Conservation (phyloP, 345 rosid species). For the Hypericum perforatum region DNA sequence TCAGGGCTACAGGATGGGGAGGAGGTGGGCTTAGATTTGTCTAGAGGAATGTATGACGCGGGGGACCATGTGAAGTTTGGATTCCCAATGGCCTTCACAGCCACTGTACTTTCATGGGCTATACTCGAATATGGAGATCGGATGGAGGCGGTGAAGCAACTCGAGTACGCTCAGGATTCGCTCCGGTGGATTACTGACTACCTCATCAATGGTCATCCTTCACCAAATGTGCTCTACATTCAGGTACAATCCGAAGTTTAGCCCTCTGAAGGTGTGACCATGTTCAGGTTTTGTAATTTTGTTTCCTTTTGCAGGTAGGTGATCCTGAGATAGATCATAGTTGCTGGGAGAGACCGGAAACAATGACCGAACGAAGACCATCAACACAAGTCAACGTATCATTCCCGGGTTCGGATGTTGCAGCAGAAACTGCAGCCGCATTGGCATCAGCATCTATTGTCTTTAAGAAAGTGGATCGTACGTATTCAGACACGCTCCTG, state of each 20-base stretch:
- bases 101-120: conserved; percentile 21
- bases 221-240: conserved; percentile 11
- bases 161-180: conserved; percentile 16
- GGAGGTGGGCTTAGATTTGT: conserved; percentile 10
- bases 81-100: conserved; percentile 19
- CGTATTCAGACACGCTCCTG: conserved; percentile 14
- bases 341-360: conserved; percentile 22
- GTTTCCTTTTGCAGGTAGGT: conserved; percentile 12
- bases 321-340: conserved; percentile 20
- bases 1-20: conserved; percentile 18
- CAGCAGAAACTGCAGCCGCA: conserved; percentile 26
- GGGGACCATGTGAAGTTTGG: conserved; percentile 24
- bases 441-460: conserved; percentile 27
- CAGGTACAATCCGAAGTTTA: conserved; percentile 8
- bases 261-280: too few species aligned
- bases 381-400: conserved; percentile 12
- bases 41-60: conserved; percentile 22
- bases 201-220: conserved; percentile 21
- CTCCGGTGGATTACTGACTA: conserved; percentile 24
- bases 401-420: conserved; percentile 17
- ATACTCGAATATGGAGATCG: conserved; percentile 21
- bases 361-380: conserved; percentile 14
- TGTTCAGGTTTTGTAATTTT: neutral
- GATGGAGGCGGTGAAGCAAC: conserved; percentile 14
- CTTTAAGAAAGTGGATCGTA: conserved; percentile 14